Percentiles rank a stretch among this genome's conserved stretches.
Conservation (phyloP, 2,329 filamentous ascomycete genomes). For the Cytospora leucostoma region DNA sequence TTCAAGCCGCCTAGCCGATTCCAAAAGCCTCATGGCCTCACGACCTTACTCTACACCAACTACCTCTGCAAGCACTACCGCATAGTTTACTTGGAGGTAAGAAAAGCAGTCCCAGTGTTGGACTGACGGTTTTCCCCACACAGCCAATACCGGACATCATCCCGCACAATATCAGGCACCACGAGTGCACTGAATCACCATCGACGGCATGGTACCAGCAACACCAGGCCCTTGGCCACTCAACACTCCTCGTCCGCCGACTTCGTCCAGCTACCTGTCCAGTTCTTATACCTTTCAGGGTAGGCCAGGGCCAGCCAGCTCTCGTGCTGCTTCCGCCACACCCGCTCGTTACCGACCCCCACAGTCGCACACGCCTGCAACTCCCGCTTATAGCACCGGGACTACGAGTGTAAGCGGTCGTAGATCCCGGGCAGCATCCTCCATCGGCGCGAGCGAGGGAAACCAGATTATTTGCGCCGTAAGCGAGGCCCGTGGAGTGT, state of each 20-base stretch:
- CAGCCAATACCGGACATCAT: too few relatives aligned
- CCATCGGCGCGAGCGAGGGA: constrained; percentile 49
- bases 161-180: too few relatives aligned
- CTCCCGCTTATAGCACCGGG: constrained; percentile 16
- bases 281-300: not conserved
- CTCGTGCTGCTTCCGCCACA: not conserved
- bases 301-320: not conserved
- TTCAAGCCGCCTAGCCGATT: too few relatives aligned
- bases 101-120: too few relatives aligned
- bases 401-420: constrained; percentile 46
- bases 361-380: not conserved
- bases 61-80: too few relatives aligned
- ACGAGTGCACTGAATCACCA: not conserved
- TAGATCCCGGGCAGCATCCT: constrained; percentile 45
- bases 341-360: not conserved
- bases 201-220: constrained; percentile 4
- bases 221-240: not conserved
- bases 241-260: not conserved
- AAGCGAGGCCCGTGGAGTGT: constrained; percentile 83
- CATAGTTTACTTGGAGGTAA: too few relatives aligned
- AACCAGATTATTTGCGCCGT: constrained; percentile 86
- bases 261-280: not conserved
- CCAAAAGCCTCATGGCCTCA: too few relatives aligned
- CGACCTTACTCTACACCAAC: not conserved
- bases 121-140: too few relatives aligned